phyloP scores from a whole-genome alignment of 1,284 basidiomycete species.

The Austropuccinia psidii region DNA sequence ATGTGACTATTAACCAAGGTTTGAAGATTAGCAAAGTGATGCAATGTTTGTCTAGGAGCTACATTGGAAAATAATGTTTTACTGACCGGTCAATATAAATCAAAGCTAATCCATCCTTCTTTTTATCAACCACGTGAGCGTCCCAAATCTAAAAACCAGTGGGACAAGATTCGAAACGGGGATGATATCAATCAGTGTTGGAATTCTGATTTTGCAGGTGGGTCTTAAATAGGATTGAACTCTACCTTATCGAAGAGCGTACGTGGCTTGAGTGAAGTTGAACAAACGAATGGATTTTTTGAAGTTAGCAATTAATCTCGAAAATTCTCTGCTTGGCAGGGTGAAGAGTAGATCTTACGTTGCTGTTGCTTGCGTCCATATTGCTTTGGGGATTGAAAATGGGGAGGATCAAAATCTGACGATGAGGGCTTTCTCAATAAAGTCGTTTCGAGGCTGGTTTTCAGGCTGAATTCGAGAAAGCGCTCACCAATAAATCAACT shows the following conservation, averaged over 20 bases:
- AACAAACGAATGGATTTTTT: too few species aligned
- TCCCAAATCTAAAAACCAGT: constrained; percentile 27
- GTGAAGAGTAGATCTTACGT: too few species aligned
- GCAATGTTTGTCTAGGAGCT: too few species aligned
- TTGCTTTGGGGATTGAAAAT: too few species aligned
- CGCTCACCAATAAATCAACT: too few species aligned
- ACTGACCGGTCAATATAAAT: constrained; percentile 80
- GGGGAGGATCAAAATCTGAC: too few species aligned
- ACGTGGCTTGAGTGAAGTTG: constrained; percentile 19
- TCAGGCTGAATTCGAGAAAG: too few species aligned
- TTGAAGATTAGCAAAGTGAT: not conserved
- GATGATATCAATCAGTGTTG: not conserved
- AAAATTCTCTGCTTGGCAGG: too few species aligned
- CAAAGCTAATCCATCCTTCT: constrained; percentile 61
- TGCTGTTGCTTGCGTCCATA: too few species aligned
- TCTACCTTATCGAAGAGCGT: constrained; percentile 28
- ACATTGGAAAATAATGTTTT: not conserved
- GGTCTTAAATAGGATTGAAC: not conserved
- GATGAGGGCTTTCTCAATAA: too few species aligned
- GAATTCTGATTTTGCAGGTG: not conserved
- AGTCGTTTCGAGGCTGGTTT: too few species aligned
- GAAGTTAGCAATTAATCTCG: too few species aligned
- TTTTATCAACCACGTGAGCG: constrained; percentile 18
- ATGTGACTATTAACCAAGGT: constrained; percentile 61
- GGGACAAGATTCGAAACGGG: not conserved